Base-by-base conservation (phyloP, 352 stramenopile genomes). In the Phytophthora sojae region DNA sequence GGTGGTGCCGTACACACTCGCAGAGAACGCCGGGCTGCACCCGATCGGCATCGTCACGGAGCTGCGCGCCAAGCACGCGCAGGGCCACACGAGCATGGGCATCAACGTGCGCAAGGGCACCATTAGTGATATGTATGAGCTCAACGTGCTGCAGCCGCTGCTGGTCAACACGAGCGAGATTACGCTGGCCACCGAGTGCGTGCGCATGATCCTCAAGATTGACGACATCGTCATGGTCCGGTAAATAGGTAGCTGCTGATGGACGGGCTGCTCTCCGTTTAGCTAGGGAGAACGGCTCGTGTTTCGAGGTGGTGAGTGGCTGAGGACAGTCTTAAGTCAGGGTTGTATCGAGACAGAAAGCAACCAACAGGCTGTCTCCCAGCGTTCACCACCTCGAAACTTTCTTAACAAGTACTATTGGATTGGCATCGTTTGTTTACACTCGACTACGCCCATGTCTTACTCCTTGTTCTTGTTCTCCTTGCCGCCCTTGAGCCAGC, bases 201-300 rank as follows among this genome's bases (percentile, higher is more conserved):
- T 99, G 56, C 92, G 94, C 76, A 99, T 99, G 97, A 99, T 99
- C 77, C 95, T 99, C 85, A 99, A 99, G 96, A 99, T 99, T 79
- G 98, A 99, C 77, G 98, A 99, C 90, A 97, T 99, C 60, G 97
- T 99, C 59, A 97, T 98, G 77, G 96, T 99, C 56, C 80, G 89
- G 82, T 96, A 96, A 94, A 80, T 69, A 73, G 64, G 45, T 65
- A 69, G 47, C 51, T 67, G 47, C 51, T 67, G 55, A 19, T 71
- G 37, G 39, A 62, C 29, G 57, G 53, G 61, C 21, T 26, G 60
- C 12, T 21, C 49, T 30, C 15, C 23, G 3, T 51, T 6, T 19
- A 61, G 25, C 42, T 39, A 32, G 30, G 17, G 32, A 29, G 51
- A 29, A n/a, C 51, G 61, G 53, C 25, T 68, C 44, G 32, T 30